Percentiles rank a stretch among this genome's conserved stretches.
phyloP scores from a whole-genome alignment of 2,329 filamentous ascomycete genomes.

The Colletotrichum higginsianum region DNA sequence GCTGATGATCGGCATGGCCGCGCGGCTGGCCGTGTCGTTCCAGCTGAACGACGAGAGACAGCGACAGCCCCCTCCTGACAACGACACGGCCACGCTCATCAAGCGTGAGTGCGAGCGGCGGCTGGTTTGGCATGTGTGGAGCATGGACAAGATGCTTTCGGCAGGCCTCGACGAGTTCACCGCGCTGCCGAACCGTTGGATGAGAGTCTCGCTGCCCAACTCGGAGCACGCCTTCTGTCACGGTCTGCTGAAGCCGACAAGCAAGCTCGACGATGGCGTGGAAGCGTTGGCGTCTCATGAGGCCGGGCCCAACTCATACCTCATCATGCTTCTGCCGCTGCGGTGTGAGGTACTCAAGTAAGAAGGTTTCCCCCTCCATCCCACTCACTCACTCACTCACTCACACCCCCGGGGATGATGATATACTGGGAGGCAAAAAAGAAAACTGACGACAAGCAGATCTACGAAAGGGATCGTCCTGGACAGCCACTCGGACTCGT shows the following conservation, averaged over 20 bases:
- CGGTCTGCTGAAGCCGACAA: slow-evolving; percentile 18
- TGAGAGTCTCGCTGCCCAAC: slow-evolving; percentile 16
- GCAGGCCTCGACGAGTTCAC: slow-evolving; percentile 34
- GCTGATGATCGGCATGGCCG: slow-evolving; percentile 29
- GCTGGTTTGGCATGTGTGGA: slow-evolving; percentile 31
- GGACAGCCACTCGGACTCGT: too few relatives aligned
- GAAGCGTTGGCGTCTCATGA: slow-evolving; percentile 15
- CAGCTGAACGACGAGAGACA: slow-evolving; percentile 29
- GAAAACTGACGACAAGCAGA: too few relatives aligned
- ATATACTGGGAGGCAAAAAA: too few relatives aligned
- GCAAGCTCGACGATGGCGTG: slow-evolving; percentile 12
- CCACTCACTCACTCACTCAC: too few relatives aligned
- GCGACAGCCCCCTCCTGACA: neutral
- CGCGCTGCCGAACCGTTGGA: slow-evolving; percentile 20
- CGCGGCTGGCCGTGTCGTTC: slow-evolving; percentile 18
- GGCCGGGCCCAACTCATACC: slow-evolving; percentile 14
- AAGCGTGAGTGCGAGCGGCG: slow-evolving; percentile 26
- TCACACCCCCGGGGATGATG: too few relatives aligned
- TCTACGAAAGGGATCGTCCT: too few relatives aligned
- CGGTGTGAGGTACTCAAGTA: slow-evolving; percentile 19
- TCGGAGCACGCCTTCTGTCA: slow-evolving; percentile 20
- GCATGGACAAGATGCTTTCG: slow-evolving; percentile 33
- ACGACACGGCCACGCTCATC: neutral
- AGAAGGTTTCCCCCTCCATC: too few relatives aligned
- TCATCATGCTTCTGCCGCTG: slow-evolving; percentile 11